Evolutionary conservation across 2,329 filamentous ascomycete genomes (phyloP).

Genomic region (Alternaria arbusti): DNA sequence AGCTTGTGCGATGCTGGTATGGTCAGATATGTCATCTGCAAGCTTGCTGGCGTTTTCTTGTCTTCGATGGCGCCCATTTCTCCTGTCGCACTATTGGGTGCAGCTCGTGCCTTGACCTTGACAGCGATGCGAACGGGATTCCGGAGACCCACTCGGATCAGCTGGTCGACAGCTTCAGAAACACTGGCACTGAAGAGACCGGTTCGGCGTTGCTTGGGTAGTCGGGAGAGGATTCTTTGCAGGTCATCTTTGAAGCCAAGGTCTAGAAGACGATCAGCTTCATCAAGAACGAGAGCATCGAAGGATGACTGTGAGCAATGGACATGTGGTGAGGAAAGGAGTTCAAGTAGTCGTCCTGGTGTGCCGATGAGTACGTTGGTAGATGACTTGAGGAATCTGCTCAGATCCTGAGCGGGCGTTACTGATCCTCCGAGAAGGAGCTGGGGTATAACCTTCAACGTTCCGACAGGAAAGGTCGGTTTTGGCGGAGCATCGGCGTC

Average conservation of each 20-base stretch:
- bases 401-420: conserved; percentile 83
- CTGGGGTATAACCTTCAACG: conserved; percentile 75
- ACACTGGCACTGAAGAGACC: conserved; percentile 95
- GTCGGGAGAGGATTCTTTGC: conserved; percentile 78
- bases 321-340: conserved; percentile 84
- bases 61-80: conserved; percentile 72
- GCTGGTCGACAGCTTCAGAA: conserved; percentile 91
- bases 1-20: conserved; percentile 81
- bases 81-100: conserved; percentile 48
- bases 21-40: conserved; percentile 88
- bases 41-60: conserved; percentile 84
- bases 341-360: conserved; percentile 85
- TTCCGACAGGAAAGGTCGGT: conserved; percentile 54
- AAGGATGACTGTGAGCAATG: conserved; percentile 89
- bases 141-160: conserved; percentile 87
- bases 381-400: conserved; percentile 79
- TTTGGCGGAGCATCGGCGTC: conserved; percentile 48
- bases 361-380: conserved; percentile 92
- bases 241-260: conserved; percentile 92
- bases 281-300: conserved; percentile 89
- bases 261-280: conserved; percentile 91
- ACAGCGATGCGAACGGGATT: conserved; percentile 96
- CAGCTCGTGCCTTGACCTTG: conserved; percentile 70
- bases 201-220: conserved; percentile 92
- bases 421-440: conserved; percentile 79